Evolutionary conservation across 441 rosid species (phyloP).

Genomic region (Omphalea diandra): DNA sequence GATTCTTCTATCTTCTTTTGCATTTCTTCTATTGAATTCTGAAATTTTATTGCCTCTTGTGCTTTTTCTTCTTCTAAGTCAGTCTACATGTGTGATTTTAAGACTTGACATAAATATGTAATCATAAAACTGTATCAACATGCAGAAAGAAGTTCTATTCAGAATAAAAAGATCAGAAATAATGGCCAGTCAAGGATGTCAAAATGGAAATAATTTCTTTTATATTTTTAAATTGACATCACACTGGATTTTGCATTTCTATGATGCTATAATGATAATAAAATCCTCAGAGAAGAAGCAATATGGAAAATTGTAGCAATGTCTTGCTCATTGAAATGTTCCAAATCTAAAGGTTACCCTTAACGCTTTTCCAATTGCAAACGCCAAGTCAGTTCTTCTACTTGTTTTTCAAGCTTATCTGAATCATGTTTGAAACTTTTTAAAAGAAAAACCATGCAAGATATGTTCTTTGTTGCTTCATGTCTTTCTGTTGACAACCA

Average conservation of each 20-base stretch:
- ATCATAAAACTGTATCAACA: constrained; percentile 17
- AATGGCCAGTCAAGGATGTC: constrained; percentile 14
- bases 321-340: constrained; percentile 15
- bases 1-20: constrained; percentile 76
- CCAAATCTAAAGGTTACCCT: constrained; percentile 49
- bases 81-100: constrained; percentile 44
- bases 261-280: neutral
- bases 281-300: constrained; percentile 11
- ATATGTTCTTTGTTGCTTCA: neutral
- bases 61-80: constrained; percentile 90
- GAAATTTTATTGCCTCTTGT: constrained; percentile 72
- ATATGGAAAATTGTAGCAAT: constrained; percentile 13
- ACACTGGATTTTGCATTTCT: neutral
- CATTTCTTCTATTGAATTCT: constrained; percentile 68
- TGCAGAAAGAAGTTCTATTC: constrained; percentile 5
- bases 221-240: constrained; percentile 9
- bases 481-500: neutral
- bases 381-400: constrained; percentile 98
- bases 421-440: constrained; percentile 15
- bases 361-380: constrained; percentile 88
- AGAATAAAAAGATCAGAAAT: constrained; percentile 1
- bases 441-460: neutral
- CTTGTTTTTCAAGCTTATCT: constrained; percentile 83
- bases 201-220: constrained; percentile 1
- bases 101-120: constrained; percentile 28